Base-by-base conservation (phyloP, 1,139 yeast genomes). In the Meyerozyma guilliermondii region DNA sequence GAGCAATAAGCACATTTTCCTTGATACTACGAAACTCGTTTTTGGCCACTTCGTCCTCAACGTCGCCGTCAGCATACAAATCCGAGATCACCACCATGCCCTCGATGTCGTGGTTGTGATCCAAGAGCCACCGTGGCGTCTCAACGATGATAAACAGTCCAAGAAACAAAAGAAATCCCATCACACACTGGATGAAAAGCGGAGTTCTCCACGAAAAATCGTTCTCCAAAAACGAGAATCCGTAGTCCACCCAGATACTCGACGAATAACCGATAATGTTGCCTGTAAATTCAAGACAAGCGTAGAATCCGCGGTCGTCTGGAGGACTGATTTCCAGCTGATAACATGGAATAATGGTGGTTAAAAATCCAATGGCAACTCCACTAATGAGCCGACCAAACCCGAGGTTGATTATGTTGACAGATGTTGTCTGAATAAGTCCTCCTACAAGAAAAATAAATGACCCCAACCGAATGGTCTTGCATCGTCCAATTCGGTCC, bases 311-410 rank as follows among this genome's bases (percentile, higher is more conserved):
- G 47, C 98, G 74, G 51, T 84, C 87, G 49, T 85, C 84, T 1
- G 96, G 89, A 13, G 95, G 95, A 33, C 94, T 82, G 46, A 91
- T 87, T 60, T 91, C 98, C 6, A 88, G 79, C 65, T 89, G 96
- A 62, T 88, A 91, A 40, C 92, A 87, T 0, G 98, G 97, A n/a
- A 92, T 94, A 42, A 89, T 87, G 6, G 96, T 87, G n/a, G 95
- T 84, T 43, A 91, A 71, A 56, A 87, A 75, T 10, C 97, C 98
- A 38, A 91, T 91, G 13, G 96, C 96, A 30, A 89, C 54, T 58
- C 97, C 97, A 38, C 91, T 79, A 35, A 89, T 74, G 39, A 88
- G 74, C 51, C 98, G 74, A 1, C 97, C 96, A 29, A 78, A 46
- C 24, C 87, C 80, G 61, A 89, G 69, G 40, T 73, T 61, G 17